phyloP scores from a whole-genome alignment of 2,329 filamentous ascomycete species.

The Microdochium nivale region DNA sequence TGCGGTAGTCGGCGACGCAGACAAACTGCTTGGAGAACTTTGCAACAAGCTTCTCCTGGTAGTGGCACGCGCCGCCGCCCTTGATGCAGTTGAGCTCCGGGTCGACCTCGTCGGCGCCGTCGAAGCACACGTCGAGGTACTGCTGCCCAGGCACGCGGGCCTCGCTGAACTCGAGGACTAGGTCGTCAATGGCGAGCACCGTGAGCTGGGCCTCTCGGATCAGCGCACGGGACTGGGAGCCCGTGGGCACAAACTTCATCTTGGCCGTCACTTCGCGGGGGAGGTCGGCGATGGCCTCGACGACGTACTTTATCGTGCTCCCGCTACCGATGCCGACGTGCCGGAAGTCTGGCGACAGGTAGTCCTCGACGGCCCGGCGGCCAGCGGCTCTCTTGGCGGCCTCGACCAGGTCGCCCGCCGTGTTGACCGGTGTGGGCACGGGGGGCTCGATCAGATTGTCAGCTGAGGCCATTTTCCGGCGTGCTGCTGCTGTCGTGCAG shows the following conservation, averaged over 20 bases:
- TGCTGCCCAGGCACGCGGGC: conserved; percentile 32
- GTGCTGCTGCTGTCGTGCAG: neutral
- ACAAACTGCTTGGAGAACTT: conserved; percentile 77
- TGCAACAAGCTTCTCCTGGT: conserved; percentile 95
- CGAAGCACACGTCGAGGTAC: conserved; percentile 82
- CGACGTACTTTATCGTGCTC: conserved; percentile 77
- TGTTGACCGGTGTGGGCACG: neutral
- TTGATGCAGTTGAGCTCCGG: conserved; percentile 94
- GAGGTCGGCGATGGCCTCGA: conserved; percentile 66
- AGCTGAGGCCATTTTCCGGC: neutral
- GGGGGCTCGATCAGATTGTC: neutral
- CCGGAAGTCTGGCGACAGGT: conserved; percentile 74
- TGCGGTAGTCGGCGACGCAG: conserved; percentile 87
- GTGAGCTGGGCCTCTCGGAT: conserved; percentile 72
- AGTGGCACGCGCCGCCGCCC: conserved; percentile 92
- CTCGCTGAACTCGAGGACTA: conserved; percentile 45
- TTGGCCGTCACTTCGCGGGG: conserved; percentile 40
- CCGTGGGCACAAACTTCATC: conserved; percentile 88
- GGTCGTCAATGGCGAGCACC: conserved; percentile 68
- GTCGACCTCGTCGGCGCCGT: conserved; percentile 95
- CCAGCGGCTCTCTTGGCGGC: conserved; percentile 68
- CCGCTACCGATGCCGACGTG: conserved; percentile 82
- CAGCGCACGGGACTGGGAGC: conserved; percentile 80
- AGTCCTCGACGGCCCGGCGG: conserved; percentile 62
- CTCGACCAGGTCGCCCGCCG: conserved; percentile 44